phyloP scores from a whole-genome alignment of 129 eudicot genomes.

The Rutidosis leptorrhynchoides region DNA sequence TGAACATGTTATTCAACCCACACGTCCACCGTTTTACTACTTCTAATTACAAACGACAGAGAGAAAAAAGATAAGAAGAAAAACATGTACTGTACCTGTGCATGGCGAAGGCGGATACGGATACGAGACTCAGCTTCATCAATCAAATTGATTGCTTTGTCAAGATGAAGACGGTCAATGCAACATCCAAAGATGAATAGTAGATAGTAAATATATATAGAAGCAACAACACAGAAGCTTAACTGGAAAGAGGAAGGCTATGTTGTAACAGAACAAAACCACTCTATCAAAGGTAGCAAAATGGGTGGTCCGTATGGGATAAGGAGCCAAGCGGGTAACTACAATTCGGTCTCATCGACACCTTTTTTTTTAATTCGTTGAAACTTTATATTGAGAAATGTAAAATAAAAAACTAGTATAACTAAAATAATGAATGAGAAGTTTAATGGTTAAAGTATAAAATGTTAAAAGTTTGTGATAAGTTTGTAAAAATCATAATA shows the following conservation, averaged over 20 bases:
- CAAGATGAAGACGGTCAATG: conserved; percentile 53
- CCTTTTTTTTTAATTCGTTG: too few relatives aligned
- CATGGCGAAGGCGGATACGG: conserved; percentile 84
- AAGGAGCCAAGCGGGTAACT: too few relatives aligned
- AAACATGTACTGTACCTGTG: conserved; percentile 76
- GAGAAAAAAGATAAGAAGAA: too few relatives aligned
- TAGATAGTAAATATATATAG: background rate
- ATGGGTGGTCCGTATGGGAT: too few relatives aligned
- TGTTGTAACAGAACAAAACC: too few relatives aligned
- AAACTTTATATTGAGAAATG: background rate
- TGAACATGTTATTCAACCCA: background rate
- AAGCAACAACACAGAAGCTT: background rate
- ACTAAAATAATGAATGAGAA: too few relatives aligned
- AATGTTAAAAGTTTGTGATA: too few relatives aligned
- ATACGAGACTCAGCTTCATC: conserved; percentile 74
- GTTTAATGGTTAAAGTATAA: too few relatives aligned
- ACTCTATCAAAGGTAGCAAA: too few relatives aligned
- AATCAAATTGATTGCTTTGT: conserved; percentile 51
- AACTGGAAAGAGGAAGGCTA: background rate
- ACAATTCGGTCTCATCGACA: too few relatives aligned
- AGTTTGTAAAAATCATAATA: too few relatives aligned
- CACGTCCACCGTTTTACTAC: background rate
- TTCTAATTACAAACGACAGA: conserved; percentile 6
- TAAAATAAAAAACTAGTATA: background rate
- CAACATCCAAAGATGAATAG: background rate